Conservation (phyloP, 192 early-diverging fungal genomes). For the Endogone sp. region DNA sequence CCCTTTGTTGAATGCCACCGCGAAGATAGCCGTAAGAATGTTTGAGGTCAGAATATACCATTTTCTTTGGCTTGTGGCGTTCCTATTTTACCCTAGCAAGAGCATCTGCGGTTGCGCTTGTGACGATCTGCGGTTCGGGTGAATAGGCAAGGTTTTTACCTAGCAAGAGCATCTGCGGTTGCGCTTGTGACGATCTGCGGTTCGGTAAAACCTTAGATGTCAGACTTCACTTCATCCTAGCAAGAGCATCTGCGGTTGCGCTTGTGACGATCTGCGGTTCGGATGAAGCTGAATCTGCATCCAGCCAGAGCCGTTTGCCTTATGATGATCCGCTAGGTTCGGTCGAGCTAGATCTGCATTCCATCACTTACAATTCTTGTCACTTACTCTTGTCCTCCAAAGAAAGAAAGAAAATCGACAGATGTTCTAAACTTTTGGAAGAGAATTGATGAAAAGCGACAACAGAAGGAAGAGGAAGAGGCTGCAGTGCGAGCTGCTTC, state of each 20-base stretch:
- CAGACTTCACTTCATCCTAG: slow-evolving; percentile 11
- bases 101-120: slow-evolving; percentile 13
- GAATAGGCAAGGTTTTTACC: slow-evolving; percentile 14
- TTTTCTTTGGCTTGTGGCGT: slow-evolving; percentile 14
- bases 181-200: slow-evolving; percentile 13
- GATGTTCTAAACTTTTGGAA: slow-evolving; percentile 11
- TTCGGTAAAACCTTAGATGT: slow-evolving; percentile 3
- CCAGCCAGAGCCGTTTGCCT: slow-evolving; percentile 4
- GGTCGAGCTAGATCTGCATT: slow-evolving; percentile 5
- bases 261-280: slow-evolving; percentile 4
- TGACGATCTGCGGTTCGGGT: slow-evolving; percentile 13
- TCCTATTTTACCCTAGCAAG: slow-evolving; percentile 4
- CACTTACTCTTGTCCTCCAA: slow-evolving; percentile 10
- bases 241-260: slow-evolving; percentile 17
- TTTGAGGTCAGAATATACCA: slow-evolving; percentile 4
- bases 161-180: slow-evolving; percentile 21
- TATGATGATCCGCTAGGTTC: background rate
- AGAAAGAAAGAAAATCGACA: slow-evolving; percentile 10
- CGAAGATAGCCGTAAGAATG: slow-evolving; percentile 1
- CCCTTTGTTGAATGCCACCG: slow-evolving; percentile 8
- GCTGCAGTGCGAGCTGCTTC: slow-evolving; percentile 10
- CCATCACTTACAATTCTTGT: slow-evolving; percentile 5
- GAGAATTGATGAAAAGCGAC: slow-evolving; percentile 1
- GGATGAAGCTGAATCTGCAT: slow-evolving; percentile 8
- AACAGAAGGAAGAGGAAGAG: slow-evolving; percentile 16